phyloP scores from a whole-genome alignment of 164 flowering plant genomes.

The Aristolochia fimbriata region DNA sequence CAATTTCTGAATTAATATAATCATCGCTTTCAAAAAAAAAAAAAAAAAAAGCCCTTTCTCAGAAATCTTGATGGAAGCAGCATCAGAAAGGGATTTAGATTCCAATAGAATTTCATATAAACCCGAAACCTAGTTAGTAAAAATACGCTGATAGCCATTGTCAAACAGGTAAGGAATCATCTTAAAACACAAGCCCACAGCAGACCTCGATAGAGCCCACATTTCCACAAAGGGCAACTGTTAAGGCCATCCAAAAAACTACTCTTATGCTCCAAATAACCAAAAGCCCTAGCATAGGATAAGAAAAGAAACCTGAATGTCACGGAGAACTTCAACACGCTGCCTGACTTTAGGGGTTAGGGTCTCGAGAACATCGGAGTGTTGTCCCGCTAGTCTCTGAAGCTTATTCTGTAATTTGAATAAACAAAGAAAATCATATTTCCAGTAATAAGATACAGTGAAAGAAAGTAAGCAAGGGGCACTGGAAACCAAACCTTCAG shows the following conservation, averaged over 20 bases:
- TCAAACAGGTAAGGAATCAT: too few species aligned
- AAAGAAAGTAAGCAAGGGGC: neutral
- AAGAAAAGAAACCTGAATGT: constrained; percentile 44
- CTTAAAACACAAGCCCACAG: neutral
- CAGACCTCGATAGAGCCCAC: neutral
- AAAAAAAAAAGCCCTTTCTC: too few species aligned
- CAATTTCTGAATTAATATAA: too few species aligned
- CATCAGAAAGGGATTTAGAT: too few species aligned
- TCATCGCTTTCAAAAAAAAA: too few species aligned
- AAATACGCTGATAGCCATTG: too few species aligned
- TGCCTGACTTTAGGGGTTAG: constrained; percentile 47
- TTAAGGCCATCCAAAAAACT: too few species aligned
- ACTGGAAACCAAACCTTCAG: constrained; percentile 38
- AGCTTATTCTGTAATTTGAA: constrained; percentile 42
- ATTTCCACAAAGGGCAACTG: too few species aligned
- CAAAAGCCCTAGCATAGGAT: neutral
- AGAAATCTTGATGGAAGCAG: too few species aligned
- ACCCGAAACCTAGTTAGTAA: too few species aligned
- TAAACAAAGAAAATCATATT: constrained; percentile 6
- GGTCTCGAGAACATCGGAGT: constrained; percentile 44
- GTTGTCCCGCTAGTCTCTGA: constrained; percentile 52
- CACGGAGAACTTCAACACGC: constrained; percentile 64
- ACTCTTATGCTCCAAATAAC: neutral
- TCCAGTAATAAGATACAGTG: neutral
- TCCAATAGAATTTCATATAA: too few species aligned